A percentile compares a stretch with the other conserved stretches of the same genome.
Conservation (phyloP, 176 grass and related monocot genomes). For the Leersia perrieri region DNA sequence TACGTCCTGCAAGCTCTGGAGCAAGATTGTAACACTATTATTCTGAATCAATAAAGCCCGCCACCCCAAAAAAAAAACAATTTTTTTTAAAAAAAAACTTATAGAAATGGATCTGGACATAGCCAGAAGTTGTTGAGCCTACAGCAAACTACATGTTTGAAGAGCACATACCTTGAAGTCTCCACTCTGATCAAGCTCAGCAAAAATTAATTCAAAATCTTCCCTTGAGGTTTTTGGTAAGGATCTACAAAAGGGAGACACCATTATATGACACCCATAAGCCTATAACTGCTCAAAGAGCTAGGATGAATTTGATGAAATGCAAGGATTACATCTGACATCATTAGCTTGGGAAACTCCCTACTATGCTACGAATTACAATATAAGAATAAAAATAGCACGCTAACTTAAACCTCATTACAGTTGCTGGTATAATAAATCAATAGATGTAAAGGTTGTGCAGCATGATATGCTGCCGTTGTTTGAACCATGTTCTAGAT, state of each 20-base stretch:
- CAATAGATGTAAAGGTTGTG: neutral
- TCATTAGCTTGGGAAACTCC: neutral
- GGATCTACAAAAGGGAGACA: conserved; percentile 59
- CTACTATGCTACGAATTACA: neutral
- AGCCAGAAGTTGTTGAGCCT: too few species aligned
- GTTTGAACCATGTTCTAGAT: neutral
- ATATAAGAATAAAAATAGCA: neutral
- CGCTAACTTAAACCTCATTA: neutral
- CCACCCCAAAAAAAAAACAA: too few species aligned
- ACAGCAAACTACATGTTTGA: neutral
- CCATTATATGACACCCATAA: conserved; percentile 26
- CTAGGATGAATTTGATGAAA: conserved; percentile 16
- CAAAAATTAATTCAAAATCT: conserved; percentile 95
- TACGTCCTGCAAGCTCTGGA: too few species aligned
- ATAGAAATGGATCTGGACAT: too few species aligned
- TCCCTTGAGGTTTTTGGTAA: conserved; percentile 93
- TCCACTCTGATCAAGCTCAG: conserved; percentile 88
- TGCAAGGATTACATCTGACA: neutral
- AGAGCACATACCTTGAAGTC: conserved; percentile 82
- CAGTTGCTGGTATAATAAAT: neutral
- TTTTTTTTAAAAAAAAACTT: too few species aligned
- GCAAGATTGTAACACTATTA: too few species aligned
- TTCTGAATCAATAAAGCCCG: too few species aligned
- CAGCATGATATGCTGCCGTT: neutral
- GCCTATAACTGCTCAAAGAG: conserved; percentile 15